These are phyloP conservation scores for Inga leiocalycina DNA, from an alignment of 306 rosid genomes.

Conservation along the genomic window DNA sequence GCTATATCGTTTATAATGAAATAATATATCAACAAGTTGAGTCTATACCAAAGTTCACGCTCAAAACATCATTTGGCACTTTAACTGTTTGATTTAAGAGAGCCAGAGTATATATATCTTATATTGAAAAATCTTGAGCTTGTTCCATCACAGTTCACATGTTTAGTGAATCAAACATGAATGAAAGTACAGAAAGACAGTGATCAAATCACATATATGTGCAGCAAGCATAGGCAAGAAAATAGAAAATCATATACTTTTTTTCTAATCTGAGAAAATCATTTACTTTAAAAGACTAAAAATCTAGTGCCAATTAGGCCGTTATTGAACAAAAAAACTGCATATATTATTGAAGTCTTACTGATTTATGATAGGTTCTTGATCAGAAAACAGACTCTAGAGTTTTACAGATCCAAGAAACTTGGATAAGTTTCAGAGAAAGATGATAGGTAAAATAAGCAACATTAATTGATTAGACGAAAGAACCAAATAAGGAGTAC, in stretches of 20 bases:
- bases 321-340: neutral
- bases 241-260: neutral
- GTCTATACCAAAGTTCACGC: neutral
- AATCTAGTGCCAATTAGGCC: neutral
- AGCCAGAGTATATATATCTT: too few relatives aligned
- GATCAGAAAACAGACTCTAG: neutral
- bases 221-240: neutral
- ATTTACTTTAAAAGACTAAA: neutral
- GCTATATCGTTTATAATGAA: neutral
- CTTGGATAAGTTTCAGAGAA: too few relatives aligned
- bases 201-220: neutral
- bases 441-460: neutral
- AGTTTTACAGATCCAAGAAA: neutral
- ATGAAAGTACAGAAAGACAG: neutral
- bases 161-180: neutral
- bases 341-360: neutral
- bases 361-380: too few relatives aligned
- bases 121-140: neutral
- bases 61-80: too few relatives aligned
- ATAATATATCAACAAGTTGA: neutral
- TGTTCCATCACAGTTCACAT: neutral
- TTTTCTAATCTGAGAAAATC: neutral
- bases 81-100: too few relatives aligned
- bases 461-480: neutral
- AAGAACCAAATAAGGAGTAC: conserved; percentile 23